Conservation (phyloP, 768 basidiomycete genomes). For the Vishniacozyma victoriae region DNA sequence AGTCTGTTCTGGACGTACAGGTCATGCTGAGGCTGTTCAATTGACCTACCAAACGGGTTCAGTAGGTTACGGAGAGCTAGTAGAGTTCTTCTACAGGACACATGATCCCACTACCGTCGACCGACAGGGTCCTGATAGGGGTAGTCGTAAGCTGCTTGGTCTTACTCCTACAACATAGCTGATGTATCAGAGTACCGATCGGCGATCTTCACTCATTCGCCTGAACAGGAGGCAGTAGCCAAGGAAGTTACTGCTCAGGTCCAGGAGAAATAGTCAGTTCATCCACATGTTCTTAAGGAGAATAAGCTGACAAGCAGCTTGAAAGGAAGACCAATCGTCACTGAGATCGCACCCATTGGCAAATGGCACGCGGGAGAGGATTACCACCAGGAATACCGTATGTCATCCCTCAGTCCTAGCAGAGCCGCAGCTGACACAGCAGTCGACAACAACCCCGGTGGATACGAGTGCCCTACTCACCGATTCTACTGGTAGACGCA, state of each 20-base stretch:
- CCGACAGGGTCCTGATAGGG: conserved; percentile 68
- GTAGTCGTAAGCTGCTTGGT: conserved; percentile 57
- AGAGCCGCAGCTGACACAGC: background rate
- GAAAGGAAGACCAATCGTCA: conserved; percentile 67
- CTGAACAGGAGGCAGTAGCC: conserved; percentile 68
- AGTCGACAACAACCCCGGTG: conserved; percentile 70
- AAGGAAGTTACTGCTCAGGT: conserved; percentile 73
- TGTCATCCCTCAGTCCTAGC: conserved; percentile 4
- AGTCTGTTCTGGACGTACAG: conserved; percentile 74
- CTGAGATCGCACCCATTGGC: conserved; percentile 63
- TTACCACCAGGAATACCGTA: conserved; percentile 57
- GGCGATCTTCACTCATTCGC: conserved; percentile 73
- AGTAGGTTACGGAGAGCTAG: conserved; percentile 76
- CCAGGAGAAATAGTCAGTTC: conserved; percentile 71
- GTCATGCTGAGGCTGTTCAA: conserved; percentile 80
- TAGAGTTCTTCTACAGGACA: conserved; percentile 93
- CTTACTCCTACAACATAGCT: background rate
- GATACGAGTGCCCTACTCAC: conserved; percentile 90
- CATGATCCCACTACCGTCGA: conserved; percentile 86
- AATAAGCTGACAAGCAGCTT: conserved; percentile 45
- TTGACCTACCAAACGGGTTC: conserved; percentile 77
- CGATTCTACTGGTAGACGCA: conserved; percentile 75
- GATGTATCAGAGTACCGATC: conserved; percentile 73
- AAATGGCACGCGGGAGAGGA: conserved; percentile 61
- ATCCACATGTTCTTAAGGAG: background rate